A percentile compares a stretch with the other conserved stretches of the same genome.
Conservation (phyloP, 306 rosid genomes). For the Castanopsis chinensis region DNA sequence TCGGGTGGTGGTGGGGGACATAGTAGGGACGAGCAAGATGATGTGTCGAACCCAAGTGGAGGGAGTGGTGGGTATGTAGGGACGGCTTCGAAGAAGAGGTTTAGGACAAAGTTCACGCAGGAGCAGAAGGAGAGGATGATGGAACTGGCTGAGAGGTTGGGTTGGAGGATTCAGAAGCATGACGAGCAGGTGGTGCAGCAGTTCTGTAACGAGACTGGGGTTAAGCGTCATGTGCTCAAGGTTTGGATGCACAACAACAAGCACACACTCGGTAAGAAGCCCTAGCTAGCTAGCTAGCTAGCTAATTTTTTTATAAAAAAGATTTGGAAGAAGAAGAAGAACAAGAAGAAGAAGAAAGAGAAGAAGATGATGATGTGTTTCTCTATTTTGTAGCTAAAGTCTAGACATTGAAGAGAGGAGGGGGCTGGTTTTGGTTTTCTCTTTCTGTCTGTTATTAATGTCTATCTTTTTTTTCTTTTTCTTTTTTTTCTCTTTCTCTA, state of each 20-base stretch:
- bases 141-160: constrained; percentile 70
- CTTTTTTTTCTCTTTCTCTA: no score
- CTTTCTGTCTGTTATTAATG: background rate
- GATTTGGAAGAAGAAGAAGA: background rate
- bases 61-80: constrained; percentile 39
- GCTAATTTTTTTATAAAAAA: no score
- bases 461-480: background rate
- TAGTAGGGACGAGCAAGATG: constrained; percentile 78
- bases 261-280: constrained; percentile 98
- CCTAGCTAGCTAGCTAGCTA: constrained; percentile 39
- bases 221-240: constrained; percentile 89
- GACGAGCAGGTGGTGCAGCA: constrained; percentile 72
- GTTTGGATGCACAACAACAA: constrained; percentile 99
- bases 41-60: constrained; percentile 69
- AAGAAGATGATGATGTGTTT: background rate
- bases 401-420: background rate
- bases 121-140: constrained; percentile 93
- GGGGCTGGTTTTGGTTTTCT: background rate
- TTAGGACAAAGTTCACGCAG: constrained; percentile 70
- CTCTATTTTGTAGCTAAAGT: background rate
- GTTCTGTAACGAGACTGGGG: constrained; percentile 80
- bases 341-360: background rate
- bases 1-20: constrained; percentile 76
- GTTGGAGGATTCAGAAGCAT: constrained; percentile 95
- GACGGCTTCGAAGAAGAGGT: constrained; percentile 57